Evolutionary conservation across 2,329 filamentous ascomycete genomes (phyloP), one percentile per base, ranked within the genome.

Genomic region (Coniochaeta hoffmannii): DNA sequence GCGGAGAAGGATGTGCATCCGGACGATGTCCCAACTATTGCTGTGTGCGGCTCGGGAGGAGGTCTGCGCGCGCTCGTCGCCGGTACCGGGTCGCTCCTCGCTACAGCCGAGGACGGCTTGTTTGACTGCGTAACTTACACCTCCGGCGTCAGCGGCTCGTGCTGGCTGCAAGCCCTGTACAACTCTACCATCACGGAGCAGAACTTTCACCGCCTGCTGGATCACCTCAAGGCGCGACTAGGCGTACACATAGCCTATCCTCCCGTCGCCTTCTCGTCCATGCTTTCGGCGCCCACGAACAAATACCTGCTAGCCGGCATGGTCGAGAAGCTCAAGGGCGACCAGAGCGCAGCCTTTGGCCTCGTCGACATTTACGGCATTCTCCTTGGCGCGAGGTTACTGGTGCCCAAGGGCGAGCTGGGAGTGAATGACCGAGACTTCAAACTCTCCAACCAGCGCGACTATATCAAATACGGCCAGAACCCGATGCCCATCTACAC

Each of bases 51-150:
- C 9, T 97, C 93, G 1, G 94, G 94, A 10, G 94, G 94, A 56
- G 94, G 94, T 0, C 72, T 99, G 50, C 81, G 94, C 53, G 94
- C 94, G 1, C 80, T 99, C 35, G 90, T 97, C 17, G 92, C 94
- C 1, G 92, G 93, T 3, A 86, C 91, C 0, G 92, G 93, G 0
- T 97, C 92, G 0, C 86, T 95, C 58, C 76, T 94, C 10, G 92
- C 91, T 3, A 81, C 90, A 0, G 84, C 90, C 57, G 88, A 97
- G 67, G 88, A 89, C 56, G 94, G 94, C 0, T 76, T 99, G 0
- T 95, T 96, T 68, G 92, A 97, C 70, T 97, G 94, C 67, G 81
- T 90, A 11, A 97, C 92, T 1, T 99, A 99, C 66, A 96, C 91
- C 0, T 90, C 93, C 5, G 94, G 94, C 1, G 94, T 99, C 51